These are phyloP conservation scores for Stachybotrys echinatus DNA, from an alignment of 2,329 filamentous ascomycete genomes.

Conservation along the genomic window DNA sequence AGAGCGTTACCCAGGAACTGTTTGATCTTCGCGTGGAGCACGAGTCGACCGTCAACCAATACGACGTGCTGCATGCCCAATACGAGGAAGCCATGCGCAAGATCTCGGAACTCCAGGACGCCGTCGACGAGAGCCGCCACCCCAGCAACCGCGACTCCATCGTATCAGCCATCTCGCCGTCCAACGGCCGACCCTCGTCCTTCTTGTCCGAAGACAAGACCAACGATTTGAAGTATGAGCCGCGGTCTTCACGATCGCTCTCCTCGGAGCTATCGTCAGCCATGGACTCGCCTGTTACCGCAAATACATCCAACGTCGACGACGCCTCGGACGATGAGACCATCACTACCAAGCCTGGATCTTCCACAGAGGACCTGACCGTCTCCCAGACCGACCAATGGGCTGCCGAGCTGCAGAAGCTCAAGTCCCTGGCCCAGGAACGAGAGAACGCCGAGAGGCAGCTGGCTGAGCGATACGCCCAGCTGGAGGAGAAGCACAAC, in stretches of 20 bases:
- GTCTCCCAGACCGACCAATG: slow-evolving; percentile 37
- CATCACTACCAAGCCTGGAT: slow-evolving; percentile 37
- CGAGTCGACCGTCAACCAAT: slow-evolving; percentile 75
- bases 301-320: slow-evolving; percentile 58
- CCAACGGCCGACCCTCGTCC: slow-evolving; percentile 61
- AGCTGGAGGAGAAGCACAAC: slow-evolving; percentile 76
- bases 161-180: slow-evolving; percentile 48
- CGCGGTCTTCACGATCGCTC: slow-evolving; percentile 76
- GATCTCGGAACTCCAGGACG: slow-evolving; percentile 79
- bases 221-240: slow-evolving; percentile 62
- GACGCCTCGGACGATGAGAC: slow-evolving; percentile 31
- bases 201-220: slow-evolving; percentile 77
- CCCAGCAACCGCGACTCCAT: slow-evolving; percentile 51
- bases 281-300: slow-evolving; percentile 66
- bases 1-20: slow-evolving; percentile 85
- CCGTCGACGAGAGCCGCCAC: slow-evolving; percentile 72
- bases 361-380: slow-evolving; percentile 32
- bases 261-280: slow-evolving; percentile 91
- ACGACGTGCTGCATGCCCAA: slow-evolving; percentile 75
- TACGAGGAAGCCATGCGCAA: slow-evolving; percentile 85
- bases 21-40: slow-evolving; percentile 88
- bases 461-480: slow-evolving; percentile 72
- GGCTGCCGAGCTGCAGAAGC: slow-evolving; percentile 61
- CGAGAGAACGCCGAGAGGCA: slow-evolving; percentile 71
- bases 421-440: slow-evolving; percentile 67